Percentiles rank a stretch among this genome's conserved stretches.
Evolutionary conservation across 192 early-diverging fungal species (phyloP).

Genomic region (Dimargaris cristalligena): DNA sequence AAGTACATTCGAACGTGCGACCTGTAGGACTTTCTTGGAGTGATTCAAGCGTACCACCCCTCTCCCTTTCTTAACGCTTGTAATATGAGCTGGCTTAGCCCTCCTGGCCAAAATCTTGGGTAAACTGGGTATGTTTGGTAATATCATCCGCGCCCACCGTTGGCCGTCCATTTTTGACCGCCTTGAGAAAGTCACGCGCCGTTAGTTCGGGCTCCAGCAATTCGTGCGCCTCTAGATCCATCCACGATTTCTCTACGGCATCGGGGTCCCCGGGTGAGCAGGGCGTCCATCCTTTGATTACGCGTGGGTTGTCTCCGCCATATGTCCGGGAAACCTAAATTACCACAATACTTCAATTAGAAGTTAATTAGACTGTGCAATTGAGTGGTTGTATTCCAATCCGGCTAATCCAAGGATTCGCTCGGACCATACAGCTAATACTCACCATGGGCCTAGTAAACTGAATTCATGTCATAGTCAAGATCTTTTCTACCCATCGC

Average conservation of each 20-base stretch:
- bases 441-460: too few species aligned
- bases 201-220: conserved; percentile 84
- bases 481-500: too few species aligned
- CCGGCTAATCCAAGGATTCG: too few species aligned
- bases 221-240: conserved; percentile 63
- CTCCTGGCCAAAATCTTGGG: conserved; percentile 60
- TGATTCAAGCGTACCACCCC: too few species aligned
- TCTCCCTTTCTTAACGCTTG: too few species aligned
- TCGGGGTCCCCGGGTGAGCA: conserved; percentile 86
- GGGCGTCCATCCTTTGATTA: conserved; percentile 54
- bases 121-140: conserved; percentile 73
- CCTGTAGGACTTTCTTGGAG: too few species aligned
- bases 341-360: conserved; percentile 9
- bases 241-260: conserved; percentile 81
- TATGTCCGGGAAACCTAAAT: conserved; percentile 10
- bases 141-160: conserved; percentile 78
- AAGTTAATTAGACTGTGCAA: too few species aligned
- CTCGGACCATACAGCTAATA: too few species aligned
- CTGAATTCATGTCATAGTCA: too few species aligned
- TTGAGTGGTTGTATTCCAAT: too few species aligned
- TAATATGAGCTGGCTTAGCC: too few species aligned
- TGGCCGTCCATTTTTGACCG: conserved; percentile 54
- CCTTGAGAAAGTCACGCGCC: conserved; percentile 67
- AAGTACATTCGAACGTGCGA: too few species aligned
- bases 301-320: conserved; percentile 11